Base-by-base conservation (phyloP, 805 yeast species). In the Teunomyces tritomae region DNA sequence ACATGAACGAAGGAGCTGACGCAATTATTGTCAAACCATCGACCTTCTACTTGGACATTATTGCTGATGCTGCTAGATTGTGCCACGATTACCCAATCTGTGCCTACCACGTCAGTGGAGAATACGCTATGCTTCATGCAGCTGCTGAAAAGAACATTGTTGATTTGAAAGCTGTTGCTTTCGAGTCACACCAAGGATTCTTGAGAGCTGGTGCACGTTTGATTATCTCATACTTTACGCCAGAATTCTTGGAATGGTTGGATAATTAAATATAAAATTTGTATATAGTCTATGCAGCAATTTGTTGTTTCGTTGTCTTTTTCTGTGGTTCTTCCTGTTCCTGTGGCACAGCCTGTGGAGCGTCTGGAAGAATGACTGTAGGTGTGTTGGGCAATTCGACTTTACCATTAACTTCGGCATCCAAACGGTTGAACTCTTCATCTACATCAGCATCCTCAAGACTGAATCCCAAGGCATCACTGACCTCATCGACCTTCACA, bases 71-170 rank as follows among this genome's bases (percentile, higher is more conserved):
- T 0, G 74, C 91, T 33, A 83, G 80, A 58, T 76, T 91, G 45
- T 88, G 96, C 61, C 67, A 72, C 44, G 94, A 94, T 64, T 81
- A 87, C 57, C 99, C 99, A 26, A 73, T 94, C 45, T 89, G 96
- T 60, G 91, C 96, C 26, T 94, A 94, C 69, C 99, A 94, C 67
- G 99, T 94, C 20, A 83, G 92, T 64, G 99, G 99, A 35, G 99
- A 94, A 70, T 94, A 80, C 62, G 97, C 98, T 28, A 94, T 94
- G 99, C 69, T 94, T 54, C 96, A 91, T 63, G 99, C 99, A 6
- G 98, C 97, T 45, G 97, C 97, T 28, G 97, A 90, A 61, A 90
- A 90, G 76, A 96, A 96, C 33, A 79, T 91, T 50, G 87, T 85
- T 51, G 97, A 92, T 65, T 78, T 94, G 67, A 85, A 88, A 68